Evolutionary conservation across 2,329 filamentous ascomycete genomes (phyloP), one percentile per base, ranked within the genome.

Genomic region (Fusarium heterosporum): DNA sequence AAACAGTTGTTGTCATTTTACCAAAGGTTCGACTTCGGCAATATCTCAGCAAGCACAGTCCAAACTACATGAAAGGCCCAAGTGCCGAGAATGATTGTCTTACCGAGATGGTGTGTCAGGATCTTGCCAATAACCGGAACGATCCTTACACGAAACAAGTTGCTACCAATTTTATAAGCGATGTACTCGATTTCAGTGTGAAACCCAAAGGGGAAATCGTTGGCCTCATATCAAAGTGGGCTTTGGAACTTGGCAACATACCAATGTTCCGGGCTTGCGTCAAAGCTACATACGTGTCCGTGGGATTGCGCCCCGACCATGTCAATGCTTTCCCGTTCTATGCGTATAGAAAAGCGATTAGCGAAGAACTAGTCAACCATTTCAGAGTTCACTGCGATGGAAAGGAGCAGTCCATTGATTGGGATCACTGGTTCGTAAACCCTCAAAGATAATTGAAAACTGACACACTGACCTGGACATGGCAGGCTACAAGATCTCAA

Each of bases 1-100:
- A 53, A 17, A 61, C 63, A 2, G 63, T 66, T 3, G 30, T 22
- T 9, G 8, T 60, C 22, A 45, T 65, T 55, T 10, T 45, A 19
- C 55, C 43, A 4, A 63, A 60, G 26, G 42, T n/a, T 8, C 4
- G 22, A 9, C 41, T 61, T 12, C 26, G 36, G 5, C n/a, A 22
- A 2, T 61, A 36, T 30, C 25, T 64, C 22, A 2, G 2, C 1
- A 16, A 9, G 11, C 1, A 14, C 25, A 6, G 7, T 1, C 6
- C 13, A 8, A 16, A 16, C 22, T 1, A 16, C 39, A 1, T 11
- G 17, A 12, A 6, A 4, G 14, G 8, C 6, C 13, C 26, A 17
- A 36, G 4, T 19, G 7, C 7, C 6, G 8, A 11, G 8, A 32
- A 36, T 32, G 38, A 50, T 29, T 17, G 12, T 8, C 16, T 67